Evolutionary conservation across 2,329 filamentous ascomycete species (phyloP), one percentile per base, ranked within the genome.

Genomic region (Sporothrix protearum): DNA sequence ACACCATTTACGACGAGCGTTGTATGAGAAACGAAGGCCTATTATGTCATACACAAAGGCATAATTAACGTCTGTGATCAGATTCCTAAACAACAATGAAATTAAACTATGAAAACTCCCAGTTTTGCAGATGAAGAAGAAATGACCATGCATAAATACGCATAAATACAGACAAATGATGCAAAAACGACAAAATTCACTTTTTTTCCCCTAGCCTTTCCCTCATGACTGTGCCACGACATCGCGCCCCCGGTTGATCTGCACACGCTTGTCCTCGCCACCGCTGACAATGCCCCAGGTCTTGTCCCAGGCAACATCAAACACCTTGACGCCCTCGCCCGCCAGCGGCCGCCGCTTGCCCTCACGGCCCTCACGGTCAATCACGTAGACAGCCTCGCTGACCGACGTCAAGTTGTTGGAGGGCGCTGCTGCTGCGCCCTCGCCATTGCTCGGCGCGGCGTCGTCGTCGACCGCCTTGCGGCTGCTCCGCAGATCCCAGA

Each of bases 211-310:
- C 4, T 47, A n/a, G n/a, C 25, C 3, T 49, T 36, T 39, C 14
- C 10, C 25, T 64, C 70, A 70, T 71, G 57, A 28, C 53, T 57
- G 39, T 14, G 79, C 77, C 59, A 87, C 77, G 57, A 88, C 75
- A 71, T 84, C 86, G 74, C 87, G 85, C 22, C 89, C 90, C 75
- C 87, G 86, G 81, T 99, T 97, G 73, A 99, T 89, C 84, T 99
- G 96, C 77, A 99, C 90, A 83, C 88, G 90, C 83, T 96, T 97
- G 79, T 99, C 96, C 85, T 98, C 94, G 19, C 95, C 94, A 57
- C 85, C 94, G 77, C 92, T 96, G 59, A 97, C 91, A 79, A 99
- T 95, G 0, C 96, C 96, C 78, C 96, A 89, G 7, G 89, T 87
- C 79, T 86, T 84, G 80, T 97, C 92, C 96, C 96, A 99, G 72